phyloP scores from a whole-genome alignment of 176 grass and related monocot species.

The Avena insularis region DNA sequence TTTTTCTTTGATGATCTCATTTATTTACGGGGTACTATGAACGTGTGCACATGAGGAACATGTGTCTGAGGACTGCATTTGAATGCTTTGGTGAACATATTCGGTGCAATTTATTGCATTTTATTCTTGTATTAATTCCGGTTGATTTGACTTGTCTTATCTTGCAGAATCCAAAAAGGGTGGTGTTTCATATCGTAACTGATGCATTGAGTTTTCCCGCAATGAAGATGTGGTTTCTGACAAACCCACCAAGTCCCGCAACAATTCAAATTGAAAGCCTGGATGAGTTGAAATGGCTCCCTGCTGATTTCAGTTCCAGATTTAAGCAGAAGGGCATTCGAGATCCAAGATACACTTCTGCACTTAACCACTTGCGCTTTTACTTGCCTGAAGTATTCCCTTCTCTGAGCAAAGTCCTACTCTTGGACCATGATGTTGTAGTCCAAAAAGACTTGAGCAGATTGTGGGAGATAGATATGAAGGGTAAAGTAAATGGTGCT shows the following conservation, averaged over 20 bases:
- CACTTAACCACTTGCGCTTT: constrained; percentile 84
- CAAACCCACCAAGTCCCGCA: constrained; percentile 65
- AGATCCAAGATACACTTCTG: constrained; percentile 75
- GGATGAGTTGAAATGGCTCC: constrained; percentile 65
- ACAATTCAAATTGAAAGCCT: constrained; percentile 60
- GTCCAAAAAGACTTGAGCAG: constrained; percentile 66
- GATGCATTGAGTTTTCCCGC: constrained; percentile 88
- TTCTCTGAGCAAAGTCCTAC: constrained; percentile 73
- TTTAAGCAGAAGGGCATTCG: constrained; percentile 57
- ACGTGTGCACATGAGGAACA: background rate
- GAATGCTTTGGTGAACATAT: background rate
- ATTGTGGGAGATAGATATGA: constrained; percentile 74
- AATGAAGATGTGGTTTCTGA: constrained; percentile 88
- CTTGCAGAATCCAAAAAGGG: constrained; percentile 71
- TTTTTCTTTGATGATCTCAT: constrained; percentile 17
- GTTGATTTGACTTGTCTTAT: constrained; percentile 35
- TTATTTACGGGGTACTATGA: constrained; percentile 37
- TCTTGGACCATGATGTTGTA: constrained; percentile 94
- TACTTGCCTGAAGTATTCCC: constrained; percentile 93
- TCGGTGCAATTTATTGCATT: constrained; percentile 1
- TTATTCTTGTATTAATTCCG: background rate
- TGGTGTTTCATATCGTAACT: constrained; percentile 86
- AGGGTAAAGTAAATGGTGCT: constrained; percentile 72
- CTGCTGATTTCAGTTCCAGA: constrained; percentile 65
- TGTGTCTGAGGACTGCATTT: background rate